phyloP scores from a whole-genome alignment of 495 filamentous ascomycete genomes.

The Penicillium samsonianum region DNA sequence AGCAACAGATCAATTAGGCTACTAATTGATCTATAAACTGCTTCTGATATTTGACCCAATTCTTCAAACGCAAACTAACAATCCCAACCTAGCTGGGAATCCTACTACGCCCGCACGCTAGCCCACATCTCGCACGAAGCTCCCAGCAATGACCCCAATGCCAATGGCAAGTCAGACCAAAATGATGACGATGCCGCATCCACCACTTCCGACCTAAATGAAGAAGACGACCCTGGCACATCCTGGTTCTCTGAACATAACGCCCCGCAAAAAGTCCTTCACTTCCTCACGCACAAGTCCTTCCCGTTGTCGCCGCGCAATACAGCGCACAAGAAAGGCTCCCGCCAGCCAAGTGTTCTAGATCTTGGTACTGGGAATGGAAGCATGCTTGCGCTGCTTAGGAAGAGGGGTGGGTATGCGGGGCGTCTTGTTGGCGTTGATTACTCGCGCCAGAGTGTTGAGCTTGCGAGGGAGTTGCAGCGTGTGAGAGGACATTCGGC shows the following conservation, averaged over 20 bases:
- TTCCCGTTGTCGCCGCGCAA: slow-evolving; percentile 43
- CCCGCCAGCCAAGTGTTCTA: slow-evolving; percentile 53
- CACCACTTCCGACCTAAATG: slow-evolving; percentile 27
- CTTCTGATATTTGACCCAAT: not conserved
- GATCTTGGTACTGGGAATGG: slow-evolving; percentile 92
- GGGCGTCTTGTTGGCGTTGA: slow-evolving; percentile 82
- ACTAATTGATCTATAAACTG: not conserved
- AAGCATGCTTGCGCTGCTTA: slow-evolving; percentile 75
- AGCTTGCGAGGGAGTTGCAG: slow-evolving; percentile 62
- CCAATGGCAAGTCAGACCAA: not conserved
- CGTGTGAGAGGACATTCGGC: slow-evolving; percentile 39
- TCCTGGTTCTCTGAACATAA: slow-evolving; percentile 56
- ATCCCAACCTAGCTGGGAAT: slow-evolving; percentile 42
- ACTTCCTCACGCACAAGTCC: slow-evolving; percentile 39
- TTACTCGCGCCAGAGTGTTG: slow-evolving; percentile 73
- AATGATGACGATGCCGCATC: slow-evolving; percentile 13
- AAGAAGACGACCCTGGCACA: slow-evolving; percentile 51
- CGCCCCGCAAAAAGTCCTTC: slow-evolving; percentile 51
- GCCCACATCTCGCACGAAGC: slow-evolving; percentile 36
- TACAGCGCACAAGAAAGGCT: slow-evolving; percentile 16
- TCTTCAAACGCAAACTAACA: not conserved
- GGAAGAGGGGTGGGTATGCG: slow-evolving; percentile 56
- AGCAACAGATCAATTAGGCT: not conserved
- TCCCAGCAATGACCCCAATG: not conserved
- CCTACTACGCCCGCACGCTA: slow-evolving; percentile 47